phyloP scores from a whole-genome alignment of 129 eudicot genomes.

The Artemisia annua region DNA sequence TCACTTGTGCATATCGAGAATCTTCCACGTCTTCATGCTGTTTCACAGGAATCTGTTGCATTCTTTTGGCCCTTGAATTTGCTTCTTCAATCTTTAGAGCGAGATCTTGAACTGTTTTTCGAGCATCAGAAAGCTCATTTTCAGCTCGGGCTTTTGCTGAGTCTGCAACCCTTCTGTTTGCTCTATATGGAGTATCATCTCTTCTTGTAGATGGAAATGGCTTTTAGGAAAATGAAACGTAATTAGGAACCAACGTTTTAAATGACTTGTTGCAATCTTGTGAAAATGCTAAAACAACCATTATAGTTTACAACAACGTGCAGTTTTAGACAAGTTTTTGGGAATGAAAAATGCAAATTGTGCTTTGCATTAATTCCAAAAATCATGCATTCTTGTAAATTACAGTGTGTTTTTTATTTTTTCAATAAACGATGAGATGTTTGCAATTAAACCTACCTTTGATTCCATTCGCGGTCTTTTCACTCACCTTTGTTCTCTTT shows the following conservation, averaged over 20 bases:
- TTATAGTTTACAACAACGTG: background rate
- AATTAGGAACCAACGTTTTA: conserved; percentile 6
- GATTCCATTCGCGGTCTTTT: conserved; percentile 33
- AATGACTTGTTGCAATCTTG: background rate
- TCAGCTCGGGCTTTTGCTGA: conserved; percentile 50
- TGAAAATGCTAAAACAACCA: background rate
- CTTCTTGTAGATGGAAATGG: conserved; percentile 35
- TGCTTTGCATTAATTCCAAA: too few species aligned
- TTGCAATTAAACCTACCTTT: conserved; percentile 38
- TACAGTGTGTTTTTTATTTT: background rate
- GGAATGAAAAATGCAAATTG: background rate
- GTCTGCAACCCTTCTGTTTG: conserved; percentile 39
- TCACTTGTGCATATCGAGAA: conserved; percentile 38
- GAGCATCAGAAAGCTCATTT: conserved; percentile 54
- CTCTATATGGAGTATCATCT: conserved; percentile 33
- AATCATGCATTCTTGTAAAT: background rate
- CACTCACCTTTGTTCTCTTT: conserved; percentile 22
- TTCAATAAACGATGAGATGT: background rate
- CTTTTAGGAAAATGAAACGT: conserved; percentile 16
- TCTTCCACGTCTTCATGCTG: conserved; percentile 28
- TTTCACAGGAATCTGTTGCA: conserved; percentile 40
- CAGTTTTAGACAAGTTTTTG: background rate
- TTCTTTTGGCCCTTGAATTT: conserved; percentile 49
- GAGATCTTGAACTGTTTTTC: conserved; percentile 48
- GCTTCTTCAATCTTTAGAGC: conserved; percentile 61